Evolutionary conservation across 2,329 filamentous ascomycete species (phyloP), one percentile per base, ranked within the genome.

Genomic region (Diaporthe caulivora): DNA sequence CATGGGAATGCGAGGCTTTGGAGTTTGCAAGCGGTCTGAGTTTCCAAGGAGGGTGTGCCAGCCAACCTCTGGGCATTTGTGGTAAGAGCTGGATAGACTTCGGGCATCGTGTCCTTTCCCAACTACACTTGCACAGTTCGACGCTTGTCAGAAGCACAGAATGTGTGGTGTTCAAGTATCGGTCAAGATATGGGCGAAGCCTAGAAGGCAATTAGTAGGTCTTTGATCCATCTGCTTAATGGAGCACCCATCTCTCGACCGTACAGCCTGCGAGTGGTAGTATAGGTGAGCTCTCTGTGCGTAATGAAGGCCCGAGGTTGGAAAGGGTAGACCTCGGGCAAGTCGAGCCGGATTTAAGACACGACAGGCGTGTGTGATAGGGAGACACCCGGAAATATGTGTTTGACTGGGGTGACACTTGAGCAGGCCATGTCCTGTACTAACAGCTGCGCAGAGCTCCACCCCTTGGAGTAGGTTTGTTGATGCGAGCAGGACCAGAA

Each of bases 281-380:
- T 15, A 34, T 18, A 2, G 11, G 7, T 51, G 62, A 24, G 31
- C 62, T 53, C 37, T 17, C 21, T 13, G 11, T 13, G 13, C 6
- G 37, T 37, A 9, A n/a, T 40, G 1, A 67, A 53, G 62, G 62
- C 62, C 62, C 62, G 62, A 67, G 62, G 62, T 67, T 67, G 62
- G 47, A 67, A 53, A 67, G 62, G 3, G 17, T 54, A 18, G 26
- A 62, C 55, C 69, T 71, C 69, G 69, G 62, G 57, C 69, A 42
- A 62, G 42, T 18, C 49, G 29, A 51, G 69, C 55, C 40, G 69
- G 47, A 42, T 37, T 11, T 10, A 18, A 7, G 2, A 21, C 31
- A 10, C 15, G 29, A 53, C 53, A 13, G 11, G 3, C 4, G 21
- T 8, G 24, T 34, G 10, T 53, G 69, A 62, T 71, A 71, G 34